A percentile compares a stretch with the other conserved stretches of the same genome.
Evolutionary conservation across 2,329 filamentous ascomycete genomes (phyloP).

Genomic region (Blastomyces emzantsi): DNA sequence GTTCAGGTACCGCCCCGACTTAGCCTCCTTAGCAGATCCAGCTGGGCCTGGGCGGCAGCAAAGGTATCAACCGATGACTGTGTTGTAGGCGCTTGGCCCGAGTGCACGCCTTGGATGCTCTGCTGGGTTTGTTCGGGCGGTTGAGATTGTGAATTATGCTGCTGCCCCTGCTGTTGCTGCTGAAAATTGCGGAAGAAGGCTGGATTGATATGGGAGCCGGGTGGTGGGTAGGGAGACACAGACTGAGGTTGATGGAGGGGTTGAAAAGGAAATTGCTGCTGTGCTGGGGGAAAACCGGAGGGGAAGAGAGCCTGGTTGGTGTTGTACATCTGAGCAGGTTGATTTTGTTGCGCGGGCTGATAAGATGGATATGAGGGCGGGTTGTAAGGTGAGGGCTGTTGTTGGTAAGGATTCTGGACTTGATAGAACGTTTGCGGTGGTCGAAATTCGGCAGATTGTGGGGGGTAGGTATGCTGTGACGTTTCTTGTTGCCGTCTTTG

Average conservation of each 20-base stretch:
- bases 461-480: background rate
- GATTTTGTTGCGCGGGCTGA: constrained; percentile 21
- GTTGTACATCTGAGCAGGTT: constrained; percentile 15
- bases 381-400: constrained; percentile 15
- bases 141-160: constrained; percentile 23
- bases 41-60: constrained; percentile 35
- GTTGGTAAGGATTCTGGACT: constrained; percentile 22
- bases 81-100: constrained; percentile 10
- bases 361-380: constrained; percentile 17
- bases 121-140: constrained; percentile 18
- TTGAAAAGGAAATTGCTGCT: constrained; percentile 29
- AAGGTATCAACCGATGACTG: constrained; percentile 28
- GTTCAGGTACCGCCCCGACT: constrained; percentile 22
- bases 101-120: background rate
- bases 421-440: constrained; percentile 16
- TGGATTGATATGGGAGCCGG: constrained; percentile 49
- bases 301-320: constrained; percentile 23
- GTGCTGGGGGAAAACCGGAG: constrained; percentile 19
- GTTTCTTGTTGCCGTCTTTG: constrained; percentile 1
- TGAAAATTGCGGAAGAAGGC: constrained; percentile 46
- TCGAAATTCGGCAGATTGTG: constrained; percentile 1
- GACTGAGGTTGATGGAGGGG: constrained; percentile 35
- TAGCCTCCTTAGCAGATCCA: constrained; percentile 33
- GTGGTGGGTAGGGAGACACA: constrained; percentile 31
- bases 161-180: constrained; percentile 29